A percentile compares a stretch with the other conserved stretches of the same genome.
These are phyloP conservation scores for Penicillium aurantiogriseum DNA, from an alignment of 2,329 filamentous ascomycete species.

Conservation along the genomic window DNA sequence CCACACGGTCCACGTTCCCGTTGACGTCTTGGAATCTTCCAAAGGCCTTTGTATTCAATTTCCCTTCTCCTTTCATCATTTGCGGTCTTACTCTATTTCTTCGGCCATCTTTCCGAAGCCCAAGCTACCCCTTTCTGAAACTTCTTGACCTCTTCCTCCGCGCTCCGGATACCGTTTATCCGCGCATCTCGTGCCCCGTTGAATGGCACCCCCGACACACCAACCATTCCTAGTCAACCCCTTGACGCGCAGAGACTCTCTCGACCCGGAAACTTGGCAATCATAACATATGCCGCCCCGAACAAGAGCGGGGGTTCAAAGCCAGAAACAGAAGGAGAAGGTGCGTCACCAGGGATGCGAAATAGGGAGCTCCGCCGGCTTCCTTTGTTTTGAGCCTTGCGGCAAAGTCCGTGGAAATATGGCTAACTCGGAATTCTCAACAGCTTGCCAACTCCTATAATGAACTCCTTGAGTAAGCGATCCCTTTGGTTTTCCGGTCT, in stretches of 20 bases:
- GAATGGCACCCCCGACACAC: conserved; percentile 23
- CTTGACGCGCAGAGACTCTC: conserved; percentile 23
- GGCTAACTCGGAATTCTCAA: conserved; percentile 15
- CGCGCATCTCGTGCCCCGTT: conserved; percentile 9
- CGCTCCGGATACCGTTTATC: conserved; percentile 1
- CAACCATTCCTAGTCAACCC: conserved; percentile 11
- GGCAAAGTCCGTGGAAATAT: background rate
- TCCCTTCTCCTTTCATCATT: conserved; percentile 5
- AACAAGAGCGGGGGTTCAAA: conserved; percentile 53
- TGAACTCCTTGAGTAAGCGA: conserved; percentile 82
- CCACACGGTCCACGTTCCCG: conserved; percentile 26
- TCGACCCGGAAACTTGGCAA: conserved; percentile 23
- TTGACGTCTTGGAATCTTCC: conserved; percentile 21
- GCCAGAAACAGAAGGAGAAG: conserved; percentile 61
- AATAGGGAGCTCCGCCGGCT: background rate
- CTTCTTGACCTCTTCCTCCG: conserved; percentile 4
- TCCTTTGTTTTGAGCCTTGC: background rate
- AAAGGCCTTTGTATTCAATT: conserved; percentile 11
- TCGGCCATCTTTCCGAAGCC: background rate
- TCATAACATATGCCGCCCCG: conserved; percentile 46
- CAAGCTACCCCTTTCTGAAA: background rate
- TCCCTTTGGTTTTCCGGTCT: background rate
- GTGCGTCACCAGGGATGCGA: conserved; percentile 33
- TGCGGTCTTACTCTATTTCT: background rate
- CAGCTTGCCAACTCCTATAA: conserved; percentile 97